Conservation (phyloP, 2,329 filamentous ascomycete genomes). For the Penicillium sp. region DNA sequence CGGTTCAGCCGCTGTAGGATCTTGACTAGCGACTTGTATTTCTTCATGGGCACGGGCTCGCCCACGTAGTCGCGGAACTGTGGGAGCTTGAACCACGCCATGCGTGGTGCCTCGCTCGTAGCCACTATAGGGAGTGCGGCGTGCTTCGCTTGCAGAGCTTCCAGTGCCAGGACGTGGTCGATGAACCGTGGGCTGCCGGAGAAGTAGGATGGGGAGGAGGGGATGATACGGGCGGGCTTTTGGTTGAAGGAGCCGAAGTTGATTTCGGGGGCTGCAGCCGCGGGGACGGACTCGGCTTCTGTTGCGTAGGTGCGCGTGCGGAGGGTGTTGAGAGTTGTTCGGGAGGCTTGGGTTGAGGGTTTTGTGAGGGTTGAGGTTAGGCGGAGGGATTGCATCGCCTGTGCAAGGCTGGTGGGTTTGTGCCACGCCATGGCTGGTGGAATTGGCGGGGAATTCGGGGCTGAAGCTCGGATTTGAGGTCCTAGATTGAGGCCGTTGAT, state of each 20-base stretch:
- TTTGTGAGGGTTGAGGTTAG: constrained; percentile 33
- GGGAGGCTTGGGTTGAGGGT: constrained; percentile 33
- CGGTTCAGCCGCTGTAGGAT: constrained; percentile 78
- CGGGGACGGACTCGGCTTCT: constrained; percentile 15
- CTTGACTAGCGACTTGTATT: constrained; percentile 74
- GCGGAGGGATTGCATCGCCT: constrained; percentile 37
- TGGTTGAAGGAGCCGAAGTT: constrained; percentile 33
- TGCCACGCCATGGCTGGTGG: constrained; percentile 38
- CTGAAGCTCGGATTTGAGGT: constrained; percentile 1
- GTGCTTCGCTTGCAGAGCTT: constrained; percentile 70
- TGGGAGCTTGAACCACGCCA: constrained; percentile 76
- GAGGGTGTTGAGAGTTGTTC: constrained; percentile 39
- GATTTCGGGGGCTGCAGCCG: constrained; percentile 34
- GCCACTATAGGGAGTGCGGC: constrained; percentile 69
- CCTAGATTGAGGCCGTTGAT: constrained; percentile 3
- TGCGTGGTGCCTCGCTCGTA: constrained; percentile 65
- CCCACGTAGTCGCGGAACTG: constrained; percentile 72
- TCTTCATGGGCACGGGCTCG: constrained; percentile 71
- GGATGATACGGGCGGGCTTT: constrained; percentile 69
- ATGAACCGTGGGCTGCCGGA: constrained; percentile 81
- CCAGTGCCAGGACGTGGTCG: constrained; percentile 75
- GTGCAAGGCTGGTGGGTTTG: constrained; percentile 36
- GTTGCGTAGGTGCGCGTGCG: constrained; percentile 32
- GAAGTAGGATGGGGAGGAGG: constrained; percentile 91
- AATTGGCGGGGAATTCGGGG: constrained; percentile 1